Evolutionary conservation across 495 filamentous ascomycete species (phyloP).

Genomic region (Penicillium goetzii): DNA sequence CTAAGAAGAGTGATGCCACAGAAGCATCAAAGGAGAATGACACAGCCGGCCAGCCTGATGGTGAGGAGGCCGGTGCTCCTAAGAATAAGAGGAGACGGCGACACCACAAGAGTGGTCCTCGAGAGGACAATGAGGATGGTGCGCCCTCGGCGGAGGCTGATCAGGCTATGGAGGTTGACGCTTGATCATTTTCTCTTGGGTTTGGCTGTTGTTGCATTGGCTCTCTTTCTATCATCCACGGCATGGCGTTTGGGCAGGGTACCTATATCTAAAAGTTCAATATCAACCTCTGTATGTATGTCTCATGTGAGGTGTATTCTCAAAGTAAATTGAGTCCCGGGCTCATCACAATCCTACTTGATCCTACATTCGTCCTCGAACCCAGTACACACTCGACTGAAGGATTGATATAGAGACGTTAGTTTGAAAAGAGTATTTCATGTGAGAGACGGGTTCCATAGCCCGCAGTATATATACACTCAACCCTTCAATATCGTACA

Average conservation of each 20-base stretch:
- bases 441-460: not conserved
- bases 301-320: not conserved
- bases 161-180: constrained; percentile 34
- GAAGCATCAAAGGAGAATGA: constrained; percentile 6
- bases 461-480: constrained; percentile 16
- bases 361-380: not conserved
- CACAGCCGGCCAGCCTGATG: constrained; percentile 23
- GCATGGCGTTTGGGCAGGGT: constrained; percentile 44
- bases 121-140: constrained; percentile 26
- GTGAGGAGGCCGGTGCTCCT: constrained; percentile 24
- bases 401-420: not conserved
- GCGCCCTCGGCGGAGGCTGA: constrained; percentile 20
- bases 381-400: not conserved
- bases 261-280: constrained; percentile 32
- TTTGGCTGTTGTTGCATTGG: constrained; percentile 28
- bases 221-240: constrained; percentile 23
- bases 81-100: constrained; percentile 53
- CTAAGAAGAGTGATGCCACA: constrained; percentile 25
- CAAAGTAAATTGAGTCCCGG: not conserved
- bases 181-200: constrained; percentile 19
- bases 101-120: constrained; percentile 41
- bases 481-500: constrained; percentile 27
- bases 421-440: not conserved
- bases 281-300: constrained; percentile 9
- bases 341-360: not conserved